Evolutionary conservation across 2,329 filamentous ascomycete genomes (phyloP).

Genomic region (Xylaria sp.): DNA sequence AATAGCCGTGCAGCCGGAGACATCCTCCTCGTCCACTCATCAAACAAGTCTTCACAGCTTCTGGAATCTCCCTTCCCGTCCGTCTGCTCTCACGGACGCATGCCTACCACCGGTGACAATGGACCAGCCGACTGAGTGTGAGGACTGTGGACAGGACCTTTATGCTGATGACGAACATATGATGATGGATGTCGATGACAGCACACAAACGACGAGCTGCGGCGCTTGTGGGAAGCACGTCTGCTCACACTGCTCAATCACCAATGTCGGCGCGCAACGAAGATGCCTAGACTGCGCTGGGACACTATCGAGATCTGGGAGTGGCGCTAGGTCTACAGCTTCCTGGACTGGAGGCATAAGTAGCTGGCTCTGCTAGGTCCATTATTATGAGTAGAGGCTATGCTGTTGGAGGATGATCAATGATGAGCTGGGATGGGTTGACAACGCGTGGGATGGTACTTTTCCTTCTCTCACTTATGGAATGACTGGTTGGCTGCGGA

Average conservation of each 20-base stretch:
- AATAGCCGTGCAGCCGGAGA: slow-evolving; percentile 30
- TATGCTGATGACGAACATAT: slow-evolving; percentile 41
- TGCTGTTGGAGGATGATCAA: neutral
- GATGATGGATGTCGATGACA: slow-evolving; percentile 50
- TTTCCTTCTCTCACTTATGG: neutral
- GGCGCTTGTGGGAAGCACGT: slow-evolving; percentile 65
- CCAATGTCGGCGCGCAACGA: slow-evolving; percentile 65
- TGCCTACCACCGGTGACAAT: slow-evolving; percentile 31
- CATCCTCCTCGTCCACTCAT: slow-evolving; percentile 34
- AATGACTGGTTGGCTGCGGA: slow-evolving; percentile 5
- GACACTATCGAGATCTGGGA: slow-evolving; percentile 43
- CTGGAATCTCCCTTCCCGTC: slow-evolving; percentile 64
- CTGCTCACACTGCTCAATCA: slow-evolving; percentile 69
- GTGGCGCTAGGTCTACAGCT: neutral
- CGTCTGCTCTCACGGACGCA: slow-evolving; percentile 47
- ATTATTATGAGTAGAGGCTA: neutral
- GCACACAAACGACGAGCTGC: slow-evolving; percentile 56
- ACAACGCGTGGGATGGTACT: neutral
- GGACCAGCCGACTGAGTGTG: slow-evolving; percentile 56
- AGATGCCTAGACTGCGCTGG: slow-evolving; percentile 65
- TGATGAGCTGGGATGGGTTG: neutral
- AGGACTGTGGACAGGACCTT: slow-evolving; percentile 61
- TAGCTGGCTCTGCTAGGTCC: slow-evolving; percentile 32
- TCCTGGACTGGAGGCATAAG: slow-evolving; percentile 29
- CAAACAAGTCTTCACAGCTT: slow-evolving; percentile 70